Conservation (phyloP, 345 rosid genomes). For the Ceriops tagal region DNA sequence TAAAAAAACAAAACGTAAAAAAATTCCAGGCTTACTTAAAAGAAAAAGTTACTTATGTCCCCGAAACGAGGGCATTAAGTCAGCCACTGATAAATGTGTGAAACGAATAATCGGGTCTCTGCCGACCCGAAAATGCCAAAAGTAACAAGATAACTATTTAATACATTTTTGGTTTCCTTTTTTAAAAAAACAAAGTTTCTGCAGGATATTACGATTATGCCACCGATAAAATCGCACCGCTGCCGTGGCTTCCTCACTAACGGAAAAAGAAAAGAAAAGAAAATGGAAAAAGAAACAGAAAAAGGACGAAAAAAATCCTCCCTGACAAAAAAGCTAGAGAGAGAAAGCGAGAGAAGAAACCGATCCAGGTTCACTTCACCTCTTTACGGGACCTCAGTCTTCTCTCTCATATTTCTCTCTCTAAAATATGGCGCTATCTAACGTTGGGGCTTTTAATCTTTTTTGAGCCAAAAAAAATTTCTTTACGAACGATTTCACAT, state of each 20-base stretch:
- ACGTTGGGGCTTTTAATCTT: conserved; percentile 15
- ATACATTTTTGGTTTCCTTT: neutral
- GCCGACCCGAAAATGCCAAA: neutral
- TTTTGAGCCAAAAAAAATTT: neutral
- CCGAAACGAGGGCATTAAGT: too few relatives aligned
- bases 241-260: conserved; percentile 1
- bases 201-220: conserved; percentile 26
- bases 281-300: conserved; percentile 22
- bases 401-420: neutral
- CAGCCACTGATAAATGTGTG: too few relatives aligned
- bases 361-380: conserved; percentile 25
- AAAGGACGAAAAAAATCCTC: neutral
- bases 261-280: conserved; percentile 26
- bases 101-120: too few relatives aligned
- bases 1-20: too few relatives aligned
- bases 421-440: conserved; percentile 13
- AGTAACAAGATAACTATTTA: neutral
- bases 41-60: too few relatives aligned
- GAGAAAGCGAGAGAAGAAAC: conserved; percentile 13
- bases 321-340: conserved; percentile 15
- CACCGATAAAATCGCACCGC: conserved; percentile 14
- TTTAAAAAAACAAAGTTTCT: neutral
- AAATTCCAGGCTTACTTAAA: too few relatives aligned
- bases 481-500: conserved; percentile 21
- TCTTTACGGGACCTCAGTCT: neutral